phyloP scores from a whole-genome alignment of 2,329 filamentous ascomycete species.

The Penicillium sp. region DNA sequence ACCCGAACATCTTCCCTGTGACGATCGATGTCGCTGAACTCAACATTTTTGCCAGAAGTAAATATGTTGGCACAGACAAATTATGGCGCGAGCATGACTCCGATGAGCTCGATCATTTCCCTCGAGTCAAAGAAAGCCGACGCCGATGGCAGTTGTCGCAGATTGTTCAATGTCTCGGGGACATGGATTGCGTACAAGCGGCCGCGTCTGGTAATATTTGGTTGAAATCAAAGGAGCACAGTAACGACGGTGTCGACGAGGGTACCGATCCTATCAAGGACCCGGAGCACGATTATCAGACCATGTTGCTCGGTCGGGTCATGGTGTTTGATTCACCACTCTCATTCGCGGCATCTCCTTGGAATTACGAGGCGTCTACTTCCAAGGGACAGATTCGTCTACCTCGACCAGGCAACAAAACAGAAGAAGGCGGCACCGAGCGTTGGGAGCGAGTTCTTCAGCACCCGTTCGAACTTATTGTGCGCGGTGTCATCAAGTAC shows the following conservation, averaged over 20 bases:
- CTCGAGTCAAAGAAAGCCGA: conserved; percentile 34
- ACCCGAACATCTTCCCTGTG: conserved; percentile 89
- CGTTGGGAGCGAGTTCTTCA: conserved; percentile 89
- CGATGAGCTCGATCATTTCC: conserved; percentile 26
- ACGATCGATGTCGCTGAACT: conserved; percentile 83
- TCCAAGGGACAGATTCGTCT: conserved; percentile 84
- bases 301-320: conserved; percentile 89
- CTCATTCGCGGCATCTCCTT: conserved; percentile 84
- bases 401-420: conserved; percentile 80
- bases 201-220: conserved; percentile 10
- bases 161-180: conserved; percentile 27
- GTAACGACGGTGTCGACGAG: conserved; percentile 48
- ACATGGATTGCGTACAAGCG: conserved; percentile 19
- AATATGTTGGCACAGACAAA: conserved; percentile 68
- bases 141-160: conserved; percentile 34
- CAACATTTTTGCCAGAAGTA: conserved; percentile 92
- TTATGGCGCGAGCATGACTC: conserved; percentile 38
- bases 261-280: conserved; percentile 61
- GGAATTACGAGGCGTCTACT: conserved; percentile 68
- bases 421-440: conserved; percentile 74
- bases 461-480: conserved; percentile 89
- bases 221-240: conserved; percentile 7
- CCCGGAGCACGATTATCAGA: conserved; percentile 64
- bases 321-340: conserved; percentile 83
- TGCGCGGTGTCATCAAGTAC: conserved; percentile 89